These are phyloP conservation scores for Boletus rubropictus DNA, from an alignment of 768 basidiomycete species.

Conservation along the genomic window DNA sequence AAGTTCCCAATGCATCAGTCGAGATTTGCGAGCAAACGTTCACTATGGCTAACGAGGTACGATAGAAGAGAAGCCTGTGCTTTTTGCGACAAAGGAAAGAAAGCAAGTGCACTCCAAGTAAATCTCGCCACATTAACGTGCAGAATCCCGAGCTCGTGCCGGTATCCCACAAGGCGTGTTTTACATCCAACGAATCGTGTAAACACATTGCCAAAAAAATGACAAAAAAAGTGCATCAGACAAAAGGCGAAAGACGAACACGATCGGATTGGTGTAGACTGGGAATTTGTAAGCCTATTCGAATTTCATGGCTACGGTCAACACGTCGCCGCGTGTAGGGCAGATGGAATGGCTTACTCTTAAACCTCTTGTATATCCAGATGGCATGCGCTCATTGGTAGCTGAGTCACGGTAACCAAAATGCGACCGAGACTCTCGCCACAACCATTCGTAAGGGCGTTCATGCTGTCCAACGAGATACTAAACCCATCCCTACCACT, in stretches of 20 bases:
- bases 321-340: not conserved
- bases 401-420: conserved; percentile 17
- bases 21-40: too few species aligned
- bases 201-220: not conserved
- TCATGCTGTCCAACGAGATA: conserved; percentile 31
- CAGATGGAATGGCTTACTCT: not conserved
- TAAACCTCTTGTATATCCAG: not conserved
- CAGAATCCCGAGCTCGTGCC: too few species aligned
- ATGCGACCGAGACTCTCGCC: conserved; percentile 26
- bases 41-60: too few species aligned
- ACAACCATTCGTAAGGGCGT: conserved; percentile 30
- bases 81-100: not conserved
- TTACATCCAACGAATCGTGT: too few species aligned
- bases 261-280: not conserved
- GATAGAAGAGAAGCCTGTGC: too few species aligned
- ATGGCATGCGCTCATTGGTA: conserved; percentile 10
- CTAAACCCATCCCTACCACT: conserved; percentile 33
- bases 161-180: too few species aligned
- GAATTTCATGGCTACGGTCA: not conserved
- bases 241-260: not conserved
- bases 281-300: not conserved
- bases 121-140: not conserved
- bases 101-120: not conserved
- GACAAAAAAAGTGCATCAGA: too few species aligned
- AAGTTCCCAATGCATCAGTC: not conserved